These are phyloP conservation scores for Nakazawaea ambrosiae DNA, from an alignment of 805 yeast genomes.

Conservation along the genomic window DNA sequence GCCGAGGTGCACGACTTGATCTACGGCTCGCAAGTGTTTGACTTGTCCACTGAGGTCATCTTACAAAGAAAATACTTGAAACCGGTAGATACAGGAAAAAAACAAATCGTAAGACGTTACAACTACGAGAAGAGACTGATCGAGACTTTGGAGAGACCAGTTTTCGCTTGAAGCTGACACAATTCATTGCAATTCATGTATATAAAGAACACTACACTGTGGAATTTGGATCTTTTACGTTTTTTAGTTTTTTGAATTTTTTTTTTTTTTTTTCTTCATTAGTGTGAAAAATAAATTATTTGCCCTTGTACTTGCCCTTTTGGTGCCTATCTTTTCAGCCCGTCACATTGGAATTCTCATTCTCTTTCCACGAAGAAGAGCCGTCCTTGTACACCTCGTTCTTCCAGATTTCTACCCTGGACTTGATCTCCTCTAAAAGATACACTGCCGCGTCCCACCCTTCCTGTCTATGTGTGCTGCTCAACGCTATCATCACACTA, in stretches of 20 bases:
- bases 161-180: slow-evolving; percentile 4
- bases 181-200: not conserved
- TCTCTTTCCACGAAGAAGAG: slow-evolving; percentile 33
- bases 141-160: slow-evolving; percentile 24
- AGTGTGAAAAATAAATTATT: no score
- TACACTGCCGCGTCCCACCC: slow-evolving; percentile 40
- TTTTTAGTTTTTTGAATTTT: no score
- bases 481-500: slow-evolving; percentile 36
- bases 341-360: slow-evolving; percentile 23
- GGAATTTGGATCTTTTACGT: no score
- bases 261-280: no score
- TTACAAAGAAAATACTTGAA: slow-evolving; percentile 48
- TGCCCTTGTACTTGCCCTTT: not conserved
- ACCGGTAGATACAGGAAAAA: slow-evolving; percentile 41
- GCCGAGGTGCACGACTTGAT: slow-evolving; percentile 37
- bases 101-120: slow-evolving; percentile 49
- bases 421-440: slow-evolving; percentile 38
- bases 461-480: slow-evolving; percentile 38
- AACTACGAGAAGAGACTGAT: slow-evolving; percentile 48
- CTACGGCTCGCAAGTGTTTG: slow-evolving; percentile 29
- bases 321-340: no score
- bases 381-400: slow-evolving; percentile 37
- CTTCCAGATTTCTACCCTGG: slow-evolving; percentile 44
- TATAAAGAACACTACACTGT: not conserved
- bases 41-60: slow-evolving; percentile 25